Percentiles rank a stretch among this genome's conserved stretches.
Evolutionary conservation across 306 rosid species (phyloP).

Genomic region (Trifolium subterraneum): DNA sequence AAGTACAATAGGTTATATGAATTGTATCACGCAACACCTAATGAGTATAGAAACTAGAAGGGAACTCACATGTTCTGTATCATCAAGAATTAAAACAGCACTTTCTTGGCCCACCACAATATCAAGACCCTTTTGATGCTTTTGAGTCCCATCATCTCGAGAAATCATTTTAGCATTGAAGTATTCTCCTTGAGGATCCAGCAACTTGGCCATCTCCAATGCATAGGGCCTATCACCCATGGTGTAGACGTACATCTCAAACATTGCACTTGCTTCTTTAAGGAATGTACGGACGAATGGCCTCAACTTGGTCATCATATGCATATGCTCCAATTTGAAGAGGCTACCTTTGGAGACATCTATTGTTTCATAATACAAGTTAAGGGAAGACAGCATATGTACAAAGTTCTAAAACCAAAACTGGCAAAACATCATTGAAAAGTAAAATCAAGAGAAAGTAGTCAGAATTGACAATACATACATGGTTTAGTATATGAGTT

Average conservation of each 20-base stretch:
- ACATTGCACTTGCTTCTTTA: conserved; percentile 76
- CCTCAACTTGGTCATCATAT: conserved; percentile 92
- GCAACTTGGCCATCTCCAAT: conserved; percentile 82
- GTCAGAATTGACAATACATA: conserved; percentile 16
- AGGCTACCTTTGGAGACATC: conserved; percentile 79
- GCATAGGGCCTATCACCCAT: conserved; percentile 95
- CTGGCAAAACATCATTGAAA: background rate
- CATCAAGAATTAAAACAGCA: conserved; percentile 87
- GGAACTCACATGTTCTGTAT: conserved; percentile 82
- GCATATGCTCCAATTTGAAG: conserved; percentile 65
- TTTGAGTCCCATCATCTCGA: conserved; percentile 90
- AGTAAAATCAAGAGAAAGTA: conserved; percentile 15
- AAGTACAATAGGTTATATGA: conserved; percentile 13
- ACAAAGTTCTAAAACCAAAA: conserved; percentile 5
- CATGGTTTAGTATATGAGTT: conserved; percentile 32
- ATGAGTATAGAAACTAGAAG: conserved; percentile 20
- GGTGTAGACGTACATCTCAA: conserved; percentile 89
- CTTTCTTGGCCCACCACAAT: conserved; percentile 87
- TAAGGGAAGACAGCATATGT: conserved; percentile 5
- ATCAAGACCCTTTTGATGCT: conserved; percentile 91
- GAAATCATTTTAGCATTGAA: conserved; percentile 78
- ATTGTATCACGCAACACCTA: conserved; percentile 12
- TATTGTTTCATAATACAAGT: conserved; percentile 41
- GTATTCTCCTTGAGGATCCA: conserved; percentile 84
- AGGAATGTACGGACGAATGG: conserved; percentile 78